Evolutionary conservation across 257 asterid species (phyloP).

Genomic region (Nemophila menziesii): DNA sequence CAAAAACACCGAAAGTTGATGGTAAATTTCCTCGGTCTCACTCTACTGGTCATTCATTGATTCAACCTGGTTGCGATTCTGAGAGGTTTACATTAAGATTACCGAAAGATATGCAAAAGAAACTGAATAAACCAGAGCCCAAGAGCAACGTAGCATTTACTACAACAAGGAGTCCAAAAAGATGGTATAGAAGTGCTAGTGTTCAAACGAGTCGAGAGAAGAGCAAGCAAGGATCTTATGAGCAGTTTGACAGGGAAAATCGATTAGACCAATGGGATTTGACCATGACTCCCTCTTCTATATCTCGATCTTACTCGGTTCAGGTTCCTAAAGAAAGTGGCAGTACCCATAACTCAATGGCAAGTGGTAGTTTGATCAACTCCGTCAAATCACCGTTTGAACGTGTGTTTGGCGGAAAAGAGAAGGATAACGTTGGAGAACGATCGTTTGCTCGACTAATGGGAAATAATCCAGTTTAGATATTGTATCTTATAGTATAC

Average conservation of each 20-base stretch:
- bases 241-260: constrained; percentile 15
- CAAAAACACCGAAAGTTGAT: background rate
- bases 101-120: constrained; percentile 16
- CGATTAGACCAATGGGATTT: constrained; percentile 14
- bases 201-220: constrained; percentile 7
- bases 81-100: constrained; percentile 31
- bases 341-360: constrained; percentile 7
- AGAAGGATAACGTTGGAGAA: constrained; percentile 14
- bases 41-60: constrained; percentile 24
- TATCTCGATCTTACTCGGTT: constrained; percentile 13
- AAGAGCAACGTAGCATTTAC: constrained; percentile 13
- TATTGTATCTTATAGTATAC: too few relatives aligned
- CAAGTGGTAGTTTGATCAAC: constrained; percentile 8
- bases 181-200: constrained; percentile 18
- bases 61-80: constrained; percentile 15
- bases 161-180: constrained; percentile 14
- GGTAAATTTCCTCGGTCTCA: constrained; percentile 19
- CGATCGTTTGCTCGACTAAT: constrained; percentile 12
- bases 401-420: constrained; percentile 11
- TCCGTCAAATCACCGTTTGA: constrained; percentile 19
- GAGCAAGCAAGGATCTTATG: constrained; percentile 4
- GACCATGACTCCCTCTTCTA: constrained; percentile 8
- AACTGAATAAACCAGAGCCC: constrained; percentile 14
- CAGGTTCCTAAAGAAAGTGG: constrained; percentile 9
- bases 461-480: constrained; percentile 3